Evolutionary conservation across 139 green algal genomes (phyloP).

Genomic region (Zygnema cylindricum): DNA sequence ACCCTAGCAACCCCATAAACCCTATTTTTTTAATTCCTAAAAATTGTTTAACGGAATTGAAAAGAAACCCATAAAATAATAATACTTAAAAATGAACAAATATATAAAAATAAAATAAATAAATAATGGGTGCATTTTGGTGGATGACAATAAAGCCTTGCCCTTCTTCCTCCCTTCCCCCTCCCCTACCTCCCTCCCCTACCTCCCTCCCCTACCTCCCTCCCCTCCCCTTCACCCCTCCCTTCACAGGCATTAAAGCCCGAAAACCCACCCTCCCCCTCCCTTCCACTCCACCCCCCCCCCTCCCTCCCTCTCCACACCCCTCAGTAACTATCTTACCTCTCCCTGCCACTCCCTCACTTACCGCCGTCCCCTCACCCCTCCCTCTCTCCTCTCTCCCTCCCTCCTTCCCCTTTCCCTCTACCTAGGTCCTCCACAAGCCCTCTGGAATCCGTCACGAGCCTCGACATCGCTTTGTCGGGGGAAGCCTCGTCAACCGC

Average conservation of each 20-base stretch:
- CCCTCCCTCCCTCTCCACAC: background rate
- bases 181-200: background rate
- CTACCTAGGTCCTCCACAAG: background rate
- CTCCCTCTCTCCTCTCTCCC: constrained; percentile 11
- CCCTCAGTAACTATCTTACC: background rate
- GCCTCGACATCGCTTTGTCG: constrained; percentile 43
- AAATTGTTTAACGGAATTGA: no score
- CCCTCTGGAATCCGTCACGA: constrained; percentile 20
- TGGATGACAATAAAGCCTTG: background rate
- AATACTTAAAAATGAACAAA: no score
- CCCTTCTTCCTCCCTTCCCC: background rate
- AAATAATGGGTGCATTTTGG: background rate
- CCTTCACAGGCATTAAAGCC: background rate
- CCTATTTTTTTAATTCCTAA: no score
- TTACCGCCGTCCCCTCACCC: background rate
- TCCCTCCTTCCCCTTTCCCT: background rate
- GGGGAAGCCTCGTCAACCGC: constrained; percentile 35
- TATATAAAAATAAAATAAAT: no score
- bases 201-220: background rate
- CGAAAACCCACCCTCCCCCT: no score
- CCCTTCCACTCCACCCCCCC: no score
- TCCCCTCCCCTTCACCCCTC: background rate
- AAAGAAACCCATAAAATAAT: no score
- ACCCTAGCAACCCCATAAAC: no score
- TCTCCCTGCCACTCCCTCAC: background rate